Conservation (phyloP, 306 rosid species). For the Castanea sativa region DNA sequence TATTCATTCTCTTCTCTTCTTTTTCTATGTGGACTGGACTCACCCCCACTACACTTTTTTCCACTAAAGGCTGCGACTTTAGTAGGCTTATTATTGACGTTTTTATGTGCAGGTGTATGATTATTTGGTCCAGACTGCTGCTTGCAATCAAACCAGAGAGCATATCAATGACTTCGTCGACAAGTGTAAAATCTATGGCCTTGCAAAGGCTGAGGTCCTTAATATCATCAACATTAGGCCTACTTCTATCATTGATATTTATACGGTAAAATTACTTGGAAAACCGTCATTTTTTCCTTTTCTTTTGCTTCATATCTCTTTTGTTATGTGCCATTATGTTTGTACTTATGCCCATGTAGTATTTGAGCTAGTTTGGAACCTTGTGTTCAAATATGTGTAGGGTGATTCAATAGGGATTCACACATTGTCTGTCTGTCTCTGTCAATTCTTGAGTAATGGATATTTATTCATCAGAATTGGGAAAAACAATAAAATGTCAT, state of each 20-base stretch:
- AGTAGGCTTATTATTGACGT: too few relatives aligned
- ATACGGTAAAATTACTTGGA: conserved; percentile 34
- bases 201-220: conserved; percentile 72
- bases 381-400: too few relatives aligned
- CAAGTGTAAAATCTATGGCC: conserved; percentile 43
- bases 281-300: neutral
- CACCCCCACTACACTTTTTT: too few relatives aligned
- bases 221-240: conserved; percentile 70
- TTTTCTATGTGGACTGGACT: too few relatives aligned
- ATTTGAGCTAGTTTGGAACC: too few relatives aligned
- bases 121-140: conserved; percentile 57
- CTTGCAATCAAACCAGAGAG: conserved; percentile 54
- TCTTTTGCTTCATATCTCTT: neutral
- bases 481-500: neutral
- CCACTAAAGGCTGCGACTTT: too few relatives aligned
- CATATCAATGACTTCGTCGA: conserved; percentile 44
- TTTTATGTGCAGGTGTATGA: conserved; percentile 55
- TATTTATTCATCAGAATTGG: too few relatives aligned
- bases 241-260: conserved; percentile 41
- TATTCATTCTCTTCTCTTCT: too few relatives aligned
- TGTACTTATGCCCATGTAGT: neutral
- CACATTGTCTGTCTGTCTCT: neutral
- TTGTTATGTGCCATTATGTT: neutral
- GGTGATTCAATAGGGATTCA: too few relatives aligned
- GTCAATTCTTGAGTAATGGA: neutral